Percentiles rank a stretch among this genome's conserved stretches.
Conservation (phyloP, 1,139 yeast species). For the Entelexis sorbosivorans region DNA sequence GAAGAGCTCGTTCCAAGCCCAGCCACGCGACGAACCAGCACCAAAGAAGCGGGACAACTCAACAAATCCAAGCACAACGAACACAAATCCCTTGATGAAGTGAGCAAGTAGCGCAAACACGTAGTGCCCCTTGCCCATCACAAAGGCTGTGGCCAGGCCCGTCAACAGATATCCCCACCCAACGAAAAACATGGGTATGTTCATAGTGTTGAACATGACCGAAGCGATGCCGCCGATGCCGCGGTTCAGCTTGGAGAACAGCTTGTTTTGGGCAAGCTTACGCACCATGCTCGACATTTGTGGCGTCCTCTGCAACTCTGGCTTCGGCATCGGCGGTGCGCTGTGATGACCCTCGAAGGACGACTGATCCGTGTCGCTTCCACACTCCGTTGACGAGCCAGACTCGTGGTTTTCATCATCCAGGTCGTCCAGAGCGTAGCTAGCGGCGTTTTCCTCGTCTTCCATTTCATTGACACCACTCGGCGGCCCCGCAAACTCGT, state of each 20-base stretch:
- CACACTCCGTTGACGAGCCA: constrained; percentile 10
- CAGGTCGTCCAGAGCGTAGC: constrained; percentile 8
- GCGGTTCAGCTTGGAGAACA: constrained; percentile 30
- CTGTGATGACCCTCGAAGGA: constrained; percentile 5
- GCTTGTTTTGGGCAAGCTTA: constrained; percentile 25
- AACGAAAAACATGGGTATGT: constrained; percentile 56
- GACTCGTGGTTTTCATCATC: constrained; percentile 9
- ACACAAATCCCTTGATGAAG: constrained; percentile 91
- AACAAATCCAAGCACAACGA: constrained; percentile 55
- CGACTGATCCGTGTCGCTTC: constrained; percentile 14
- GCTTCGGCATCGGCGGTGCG: neutral
- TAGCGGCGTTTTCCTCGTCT: constrained; percentile 6
- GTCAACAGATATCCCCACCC: constrained; percentile 53
- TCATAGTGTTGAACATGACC: constrained; percentile 42
- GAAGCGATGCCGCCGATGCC: constrained; percentile 34
- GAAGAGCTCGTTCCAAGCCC: constrained; percentile 66
- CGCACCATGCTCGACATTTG: constrained; percentile 20
- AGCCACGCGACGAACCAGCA: constrained; percentile 58
- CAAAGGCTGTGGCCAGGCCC: constrained; percentile 64
- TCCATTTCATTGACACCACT: neutral
- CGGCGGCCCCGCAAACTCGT: neutral
- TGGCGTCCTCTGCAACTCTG: neutral
- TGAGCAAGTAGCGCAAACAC: constrained; percentile 85
- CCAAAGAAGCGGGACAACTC: constrained; percentile 82
- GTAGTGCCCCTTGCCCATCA: constrained; percentile 53